These are phyloP conservation scores for Graphilbum sp. DNA, from an alignment of 2,329 filamentous ascomycete genomes.

Conservation along the genomic window DNA sequence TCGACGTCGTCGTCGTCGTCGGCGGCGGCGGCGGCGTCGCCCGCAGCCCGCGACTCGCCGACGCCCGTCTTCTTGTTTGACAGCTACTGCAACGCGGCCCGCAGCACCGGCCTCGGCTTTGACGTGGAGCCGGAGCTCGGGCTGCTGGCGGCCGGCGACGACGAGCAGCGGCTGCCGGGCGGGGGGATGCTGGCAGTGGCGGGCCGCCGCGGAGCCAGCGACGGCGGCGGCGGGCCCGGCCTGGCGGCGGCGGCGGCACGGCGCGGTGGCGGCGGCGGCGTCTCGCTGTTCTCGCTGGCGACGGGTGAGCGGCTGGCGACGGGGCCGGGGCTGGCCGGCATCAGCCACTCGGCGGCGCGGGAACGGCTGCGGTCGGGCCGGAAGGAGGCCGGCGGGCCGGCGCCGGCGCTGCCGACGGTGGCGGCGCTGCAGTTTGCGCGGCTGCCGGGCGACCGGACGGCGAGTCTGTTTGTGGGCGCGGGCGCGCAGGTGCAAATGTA, in stretches of 20 bases:
- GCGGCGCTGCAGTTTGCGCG: constrained; percentile 27
- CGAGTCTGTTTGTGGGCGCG: constrained; percentile 31
- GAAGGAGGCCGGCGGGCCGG: constrained; percentile 10
- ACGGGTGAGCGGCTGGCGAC: constrained; percentile 24
- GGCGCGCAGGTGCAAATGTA: constrained; percentile 23
- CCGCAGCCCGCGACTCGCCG: constrained; percentile 5
- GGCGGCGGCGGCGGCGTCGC: background rate
- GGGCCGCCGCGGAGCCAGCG: too few relatives aligned
- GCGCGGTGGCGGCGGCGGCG: constrained; percentile 26
- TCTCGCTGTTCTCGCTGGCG: constrained; percentile 31
- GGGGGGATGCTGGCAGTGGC: too few relatives aligned
- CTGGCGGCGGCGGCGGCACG: background rate
- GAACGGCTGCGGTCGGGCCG: constrained; percentile 15
- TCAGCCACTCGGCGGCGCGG: constrained; percentile 19
- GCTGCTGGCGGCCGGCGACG: constrained; percentile 36
- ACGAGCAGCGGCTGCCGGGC: constrained; percentile 16
- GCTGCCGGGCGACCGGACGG: constrained; percentile 24
- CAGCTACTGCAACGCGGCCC: constrained; percentile 31
- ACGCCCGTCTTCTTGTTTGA: constrained; percentile 30
- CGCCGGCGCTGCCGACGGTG: constrained; percentile 9
- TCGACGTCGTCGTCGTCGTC: background rate
- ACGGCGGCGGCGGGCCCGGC: background rate
- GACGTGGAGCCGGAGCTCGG: constrained; percentile 34
- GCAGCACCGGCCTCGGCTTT: constrained; percentile 19
- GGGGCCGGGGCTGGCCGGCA: constrained; percentile 12